Percentiles rank a stretch among this genome's conserved stretches.
Evolutionary conservation across 2,329 filamentous ascomycete species (phyloP).

Genomic region (Aspergillus melleus): DNA sequence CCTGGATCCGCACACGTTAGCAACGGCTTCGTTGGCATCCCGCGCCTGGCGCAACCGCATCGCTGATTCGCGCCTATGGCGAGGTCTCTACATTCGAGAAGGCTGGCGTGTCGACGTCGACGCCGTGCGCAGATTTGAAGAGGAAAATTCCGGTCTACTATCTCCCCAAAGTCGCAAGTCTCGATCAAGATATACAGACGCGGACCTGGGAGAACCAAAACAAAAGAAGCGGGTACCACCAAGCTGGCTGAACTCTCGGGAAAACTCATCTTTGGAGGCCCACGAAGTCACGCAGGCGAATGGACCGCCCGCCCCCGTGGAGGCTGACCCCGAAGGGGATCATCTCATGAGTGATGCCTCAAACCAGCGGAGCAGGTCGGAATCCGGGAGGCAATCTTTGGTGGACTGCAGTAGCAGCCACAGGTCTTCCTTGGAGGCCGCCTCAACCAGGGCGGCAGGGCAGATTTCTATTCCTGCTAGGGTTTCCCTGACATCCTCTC

Average conservation of each 20-base stretch:
- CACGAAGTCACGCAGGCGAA: constrained; percentile 3
- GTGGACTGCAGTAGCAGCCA: constrained; percentile 16
- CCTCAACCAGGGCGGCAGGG: constrained; percentile 11
- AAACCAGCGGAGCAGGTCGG: constrained; percentile 21
- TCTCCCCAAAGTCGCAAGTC: constrained; percentile 46
- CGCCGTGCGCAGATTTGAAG: constrained; percentile 69
- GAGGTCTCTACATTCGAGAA: constrained; percentile 75
- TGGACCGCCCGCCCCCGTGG: constrained; percentile 5
- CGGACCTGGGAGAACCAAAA: constrained; percentile 51
- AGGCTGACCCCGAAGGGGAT: constrained; percentile 40
- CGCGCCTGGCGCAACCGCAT: constrained; percentile 79
- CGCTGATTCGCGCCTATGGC: constrained; percentile 83
- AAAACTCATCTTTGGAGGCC: constrained; percentile 24
- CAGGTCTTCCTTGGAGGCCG: constrained; percentile 7
- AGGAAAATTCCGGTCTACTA: constrained; percentile 43
- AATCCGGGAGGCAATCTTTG: constrained; percentile 18
- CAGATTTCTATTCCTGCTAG: constrained; percentile 11
- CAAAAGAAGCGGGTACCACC: constrained; percentile 54
- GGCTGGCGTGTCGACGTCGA: constrained; percentile 74
- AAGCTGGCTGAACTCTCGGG: constrained; percentile 43
- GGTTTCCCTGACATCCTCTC: constrained; percentile 30
- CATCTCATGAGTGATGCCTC: constrained; percentile 45
- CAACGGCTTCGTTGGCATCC: constrained; percentile 77
- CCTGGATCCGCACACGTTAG: constrained; percentile 75
- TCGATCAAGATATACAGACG: constrained; percentile 48